Evolutionary conservation across 352 stramenopile species (phyloP).

Genomic region (Elongisporangium senticosum): DNA sequence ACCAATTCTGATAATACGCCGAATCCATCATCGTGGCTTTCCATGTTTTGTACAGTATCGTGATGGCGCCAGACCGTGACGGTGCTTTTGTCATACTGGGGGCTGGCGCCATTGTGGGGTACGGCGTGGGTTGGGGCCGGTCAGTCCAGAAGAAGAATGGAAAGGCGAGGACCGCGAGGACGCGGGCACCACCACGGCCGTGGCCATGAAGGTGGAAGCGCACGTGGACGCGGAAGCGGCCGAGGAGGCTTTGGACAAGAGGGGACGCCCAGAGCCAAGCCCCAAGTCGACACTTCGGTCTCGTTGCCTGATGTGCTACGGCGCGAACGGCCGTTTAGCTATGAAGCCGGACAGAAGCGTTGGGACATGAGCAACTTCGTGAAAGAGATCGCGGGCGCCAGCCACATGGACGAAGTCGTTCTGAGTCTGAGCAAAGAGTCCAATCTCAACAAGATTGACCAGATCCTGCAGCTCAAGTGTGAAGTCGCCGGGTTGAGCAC

Average conservation of each 20-base stretch:
- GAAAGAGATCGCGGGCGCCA: neutral
- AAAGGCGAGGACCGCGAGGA: neutral
- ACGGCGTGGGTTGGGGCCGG: neutral
- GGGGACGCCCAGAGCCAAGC: neutral
- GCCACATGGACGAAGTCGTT: neutral
- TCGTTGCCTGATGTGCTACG: neutral
- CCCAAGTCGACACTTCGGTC: neutral
- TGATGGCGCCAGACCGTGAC: neutral
- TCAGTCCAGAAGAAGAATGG: neutral
- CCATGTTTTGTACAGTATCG: neutral
- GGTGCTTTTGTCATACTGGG: no score
- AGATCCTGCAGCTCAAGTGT: neutral
- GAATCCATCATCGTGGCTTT: no score
- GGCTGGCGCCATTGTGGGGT: neutral
- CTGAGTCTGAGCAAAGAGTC: neutral
- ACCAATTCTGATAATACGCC: no score
- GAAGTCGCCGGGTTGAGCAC: neutral
- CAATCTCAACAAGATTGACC: neutral
- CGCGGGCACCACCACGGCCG: neutral
- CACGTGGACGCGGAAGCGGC: no score
- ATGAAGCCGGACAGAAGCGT: neutral
- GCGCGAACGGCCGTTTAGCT: neutral
- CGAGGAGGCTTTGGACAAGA: neutral
- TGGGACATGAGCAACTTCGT: neutral
- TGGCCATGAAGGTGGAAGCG: neutral